phyloP scores from a whole-genome alignment of 805 yeast species.

The Saccharomyces eubayanus region DNA sequence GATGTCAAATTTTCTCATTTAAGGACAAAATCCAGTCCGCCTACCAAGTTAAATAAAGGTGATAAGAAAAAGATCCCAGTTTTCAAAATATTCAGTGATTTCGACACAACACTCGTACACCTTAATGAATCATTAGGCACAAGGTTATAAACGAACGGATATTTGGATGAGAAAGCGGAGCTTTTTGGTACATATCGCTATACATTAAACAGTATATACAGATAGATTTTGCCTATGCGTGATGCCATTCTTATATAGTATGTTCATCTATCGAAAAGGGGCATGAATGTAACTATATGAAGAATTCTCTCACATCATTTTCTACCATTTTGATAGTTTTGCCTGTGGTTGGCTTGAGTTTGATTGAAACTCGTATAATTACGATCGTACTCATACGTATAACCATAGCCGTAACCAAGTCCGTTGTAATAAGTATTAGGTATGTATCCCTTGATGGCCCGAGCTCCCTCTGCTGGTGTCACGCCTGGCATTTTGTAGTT shows the following conservation, averaged over 20 bases:
- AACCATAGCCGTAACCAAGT: background rate
- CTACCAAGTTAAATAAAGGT: background rate
- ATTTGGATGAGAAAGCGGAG: background rate
- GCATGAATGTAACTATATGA: background rate
- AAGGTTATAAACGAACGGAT: constrained; percentile 8
- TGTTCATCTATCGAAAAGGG: background rate
- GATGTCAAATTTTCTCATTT: background rate
- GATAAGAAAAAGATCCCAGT: background rate
- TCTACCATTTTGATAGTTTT: background rate
- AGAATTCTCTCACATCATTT: background rate
- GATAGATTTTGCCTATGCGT: background rate
- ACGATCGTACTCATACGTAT: background rate
- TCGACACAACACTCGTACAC: constrained; percentile 19
- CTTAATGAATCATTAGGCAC: constrained; percentile 24
- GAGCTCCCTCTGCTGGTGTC: background rate
- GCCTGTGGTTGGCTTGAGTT: background rate
- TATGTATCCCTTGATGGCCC: background rate
- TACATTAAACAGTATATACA: background rate
- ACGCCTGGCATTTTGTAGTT: background rate
- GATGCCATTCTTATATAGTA: background rate
- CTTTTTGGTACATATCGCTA: background rate
- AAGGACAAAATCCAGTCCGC: background rate
- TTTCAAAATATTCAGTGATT: constrained; percentile 13
- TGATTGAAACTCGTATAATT: background rate
- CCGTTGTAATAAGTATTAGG: background rate